A percentile compares a stretch with the other conserved stretches of the same genome.
Evolutionary conservation across 179 eudicot genomes (phyloP).

Genomic region (Beta macrorhiza): DNA sequence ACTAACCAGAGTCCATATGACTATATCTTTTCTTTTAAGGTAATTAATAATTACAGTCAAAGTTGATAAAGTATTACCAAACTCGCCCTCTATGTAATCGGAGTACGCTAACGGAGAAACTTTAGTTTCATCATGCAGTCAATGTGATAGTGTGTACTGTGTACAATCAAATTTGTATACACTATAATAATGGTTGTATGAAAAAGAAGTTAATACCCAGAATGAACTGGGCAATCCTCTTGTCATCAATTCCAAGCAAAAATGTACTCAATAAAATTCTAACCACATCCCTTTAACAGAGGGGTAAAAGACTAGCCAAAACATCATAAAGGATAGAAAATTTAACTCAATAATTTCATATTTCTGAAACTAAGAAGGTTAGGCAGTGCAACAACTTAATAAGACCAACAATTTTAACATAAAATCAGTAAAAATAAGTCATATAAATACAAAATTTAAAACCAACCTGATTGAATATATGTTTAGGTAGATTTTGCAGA

Average conservation of each 20-base stretch:
- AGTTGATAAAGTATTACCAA: too few species aligned
- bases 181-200: too few species aligned
- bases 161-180: too few species aligned
- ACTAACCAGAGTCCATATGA: too few species aligned
- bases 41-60: too few species aligned
- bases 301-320: neutral
- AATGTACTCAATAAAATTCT: neutral
- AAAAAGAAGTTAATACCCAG: too few species aligned
- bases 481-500: slow-evolving; percentile 41
- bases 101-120: too few species aligned
- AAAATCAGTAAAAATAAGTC: neutral
- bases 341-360: neutral
- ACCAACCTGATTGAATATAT: slow-evolving; percentile 47
- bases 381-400: neutral
- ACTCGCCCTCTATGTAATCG: too few species aligned
- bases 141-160: too few species aligned
- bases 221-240: neutral
- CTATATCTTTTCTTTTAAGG: too few species aligned
- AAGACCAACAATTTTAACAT: neutral
- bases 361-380: neutral
- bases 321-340: neutral
- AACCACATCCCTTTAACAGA: neutral
- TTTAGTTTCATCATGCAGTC: too few species aligned
- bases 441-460: neutral
- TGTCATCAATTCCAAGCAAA: neutral